Evolutionary conservation across 2,329 filamentous ascomycete species (phyloP), one percentile per base, ranked within the genome.

Genomic region (Arthroderma uncinatum): DNA sequence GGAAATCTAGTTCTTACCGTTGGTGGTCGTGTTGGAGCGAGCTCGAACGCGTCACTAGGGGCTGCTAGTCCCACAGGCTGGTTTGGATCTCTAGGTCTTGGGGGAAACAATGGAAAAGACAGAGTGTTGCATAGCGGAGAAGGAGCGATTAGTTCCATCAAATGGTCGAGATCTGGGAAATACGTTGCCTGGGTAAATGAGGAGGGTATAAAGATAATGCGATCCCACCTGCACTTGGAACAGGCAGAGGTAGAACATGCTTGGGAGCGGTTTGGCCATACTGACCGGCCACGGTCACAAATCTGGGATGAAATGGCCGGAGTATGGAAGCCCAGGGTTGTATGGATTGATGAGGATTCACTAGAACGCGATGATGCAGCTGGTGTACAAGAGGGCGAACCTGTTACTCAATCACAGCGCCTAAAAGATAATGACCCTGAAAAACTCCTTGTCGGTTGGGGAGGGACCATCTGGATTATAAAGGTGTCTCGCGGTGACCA

Each of bases 111-210:
- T 9, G 91, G 90, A 10, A 92, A 86, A 67, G 93, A 98, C 67
- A 89, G 83, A 0, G 77, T 96, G 2, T 72, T 97, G 50, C 93
- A 98, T 68, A 89, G 87, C 6, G 93, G 93, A 1, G 94, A 98
- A 73, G 93, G 93, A 2, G 82, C 84, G 1, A 93, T 98, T 61
- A 92, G 83, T 68, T 87, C 85, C 2, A 93, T 98, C 67, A 92
- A 94, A 70, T 98, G 92, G 90, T 97, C 92, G 0, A 70, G 92
- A 40, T 92, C 89, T 0, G 92, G 93, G 0, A 93, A 87, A 72
- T 97, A 91, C 66, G 87, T 96, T 0, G 88, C 85, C 0, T 98
- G 93, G 93, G 80, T 95, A 40, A 98, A 97, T 66, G 93, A 98
- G 71, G 86, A 94, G 66, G 93, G 93, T 2, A 94, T 97, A 68